A percentile compares a stretch with the other conserved stretches of the same genome.
Conservation (phyloP, 495 filamentous ascomycete genomes). For the Aspergillus taichungensis region DNA sequence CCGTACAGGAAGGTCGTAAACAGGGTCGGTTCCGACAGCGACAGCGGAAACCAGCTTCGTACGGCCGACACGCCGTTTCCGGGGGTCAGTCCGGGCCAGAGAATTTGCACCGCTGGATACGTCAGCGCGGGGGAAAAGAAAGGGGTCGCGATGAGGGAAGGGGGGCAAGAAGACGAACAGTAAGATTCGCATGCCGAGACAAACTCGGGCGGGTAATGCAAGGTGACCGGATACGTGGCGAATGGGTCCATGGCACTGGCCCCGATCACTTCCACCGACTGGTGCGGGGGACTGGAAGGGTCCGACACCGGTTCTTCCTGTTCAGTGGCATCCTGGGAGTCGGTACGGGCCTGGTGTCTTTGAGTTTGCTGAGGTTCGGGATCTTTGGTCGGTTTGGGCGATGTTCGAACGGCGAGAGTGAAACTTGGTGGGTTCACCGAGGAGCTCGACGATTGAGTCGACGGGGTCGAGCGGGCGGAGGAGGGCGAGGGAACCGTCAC, state of each 20-base stretch:
- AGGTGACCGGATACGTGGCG: conserved; percentile 13
- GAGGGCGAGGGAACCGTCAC: neutral
- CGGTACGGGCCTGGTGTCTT: too few species aligned
- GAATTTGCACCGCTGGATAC: conserved; percentile 15
- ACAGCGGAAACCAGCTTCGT: conserved; percentile 25
- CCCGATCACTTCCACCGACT: conserved; percentile 18
- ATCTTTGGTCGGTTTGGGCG: neutral
- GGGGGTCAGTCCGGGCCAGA: conserved; percentile 32
- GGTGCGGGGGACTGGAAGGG: conserved; percentile 1
- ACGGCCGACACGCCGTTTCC: conserved; percentile 4
- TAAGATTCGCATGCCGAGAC: conserved; percentile 18
- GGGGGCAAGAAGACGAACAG: conserved; percentile 8
- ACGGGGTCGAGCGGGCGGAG: conserved; percentile 3
- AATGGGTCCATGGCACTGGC: conserved; percentile 26
- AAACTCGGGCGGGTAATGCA: conserved; percentile 15
- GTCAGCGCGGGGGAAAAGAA: neutral
- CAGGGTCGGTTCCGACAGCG: conserved; percentile 26
- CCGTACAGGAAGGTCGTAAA: conserved; percentile 33
- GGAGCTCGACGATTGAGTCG: conserved; percentile 2
- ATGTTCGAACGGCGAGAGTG: neutral
- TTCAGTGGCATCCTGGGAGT: too few species aligned
- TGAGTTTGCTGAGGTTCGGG: neutral
- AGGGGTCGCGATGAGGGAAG: neutral
- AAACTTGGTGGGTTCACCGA: conserved; percentile 5
- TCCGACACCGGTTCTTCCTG: too few species aligned